Base-by-base conservation (phyloP, 306 rosid genomes). In the Mimosa pudica region DNA sequence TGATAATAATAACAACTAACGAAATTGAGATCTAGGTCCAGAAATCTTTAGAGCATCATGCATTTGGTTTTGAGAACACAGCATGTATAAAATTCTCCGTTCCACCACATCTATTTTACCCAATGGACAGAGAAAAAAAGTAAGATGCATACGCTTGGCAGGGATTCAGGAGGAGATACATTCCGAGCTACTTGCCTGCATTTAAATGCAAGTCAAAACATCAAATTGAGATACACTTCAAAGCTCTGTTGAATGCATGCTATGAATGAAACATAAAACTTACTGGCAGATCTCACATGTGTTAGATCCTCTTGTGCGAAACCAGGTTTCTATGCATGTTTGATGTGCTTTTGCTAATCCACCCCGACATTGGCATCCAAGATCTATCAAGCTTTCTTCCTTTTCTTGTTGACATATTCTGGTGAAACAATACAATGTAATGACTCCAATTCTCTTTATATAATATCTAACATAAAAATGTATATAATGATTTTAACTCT, bases 121-220 rank as follows among this genome's bases (percentile, higher is more conserved):
- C 70, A 63, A 30, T 2, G 42, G 13, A 64, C 35, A 36, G 1
- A 64, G 7, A 35, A 36, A 35, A 64, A 13, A 35, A 0, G 8
- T 10, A 67, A 66, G 24, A 41, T 41, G n/a, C 71, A 41, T 67
- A 67, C 71, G 41, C 41, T 67, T 41, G 71, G 71, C 49, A 41
- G 71, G 32, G 71, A 67, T 67, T 67, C 71, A 17, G 71, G 71
- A 67, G 71, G 71, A 41, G 71, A 67, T 14, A 67, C 71, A 36
- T 67, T 67, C 49, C 17, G 71, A 38, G 71, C 71, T 17, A 67
- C 71, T 41, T 67, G 48, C 49, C 71, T 67, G 71, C 71, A 67
- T 41, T 67, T 17, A 41, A 41, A 18, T 67, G 24, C 14, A 67
- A 41, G 71, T 41, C 71, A 67, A 42, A 67, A 16, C 20, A n/a